These are phyloP conservation scores for Aspergillus biplanus DNA, from an alignment of 495 filamentous ascomycete genomes.

Conservation along the genomic window DNA sequence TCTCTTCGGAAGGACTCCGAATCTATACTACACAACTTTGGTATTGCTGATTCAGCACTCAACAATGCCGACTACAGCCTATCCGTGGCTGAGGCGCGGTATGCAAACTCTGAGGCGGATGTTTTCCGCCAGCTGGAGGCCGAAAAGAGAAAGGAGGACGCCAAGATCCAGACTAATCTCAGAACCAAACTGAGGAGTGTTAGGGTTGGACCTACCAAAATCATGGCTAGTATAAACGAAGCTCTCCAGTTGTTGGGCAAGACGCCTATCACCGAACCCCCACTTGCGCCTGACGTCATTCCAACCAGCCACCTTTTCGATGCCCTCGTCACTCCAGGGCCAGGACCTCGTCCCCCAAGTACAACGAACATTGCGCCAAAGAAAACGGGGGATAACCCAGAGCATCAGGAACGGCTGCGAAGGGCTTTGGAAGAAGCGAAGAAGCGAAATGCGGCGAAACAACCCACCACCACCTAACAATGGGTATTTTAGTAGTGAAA, in stretches of 20 bases:
- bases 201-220: constrained; percentile 43
- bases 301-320: constrained; percentile 21
- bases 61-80: constrained; percentile 59
- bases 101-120: constrained; percentile 46
- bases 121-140: constrained; percentile 48
- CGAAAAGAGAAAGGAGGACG: constrained; percentile 58
- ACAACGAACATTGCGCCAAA: constrained; percentile 10
- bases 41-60: constrained; percentile 50
- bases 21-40: constrained; percentile 53
- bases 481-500: neutral
- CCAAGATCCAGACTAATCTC: constrained; percentile 49
- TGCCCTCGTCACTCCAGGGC: constrained; percentile 26
- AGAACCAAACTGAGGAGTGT: constrained; percentile 53
- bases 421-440: constrained; percentile 55
- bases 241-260: constrained; percentile 37
- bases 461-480: constrained; percentile 5
- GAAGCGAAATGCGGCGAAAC: constrained; percentile 50
- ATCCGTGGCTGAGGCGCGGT: constrained; percentile 55
- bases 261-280: constrained; percentile 29
- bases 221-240: constrained; percentile 34
- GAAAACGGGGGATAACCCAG: constrained; percentile 33
- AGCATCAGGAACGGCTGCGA: constrained; percentile 50
- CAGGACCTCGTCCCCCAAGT: constrained; percentile 25
- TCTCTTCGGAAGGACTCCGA: constrained; percentile 52
- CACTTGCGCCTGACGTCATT: constrained; percentile 17